These are phyloP conservation scores for Fusarium drepaniforme DNA, from an alignment of 2,329 filamentous ascomycete species.

Conservation along the genomic window DNA sequence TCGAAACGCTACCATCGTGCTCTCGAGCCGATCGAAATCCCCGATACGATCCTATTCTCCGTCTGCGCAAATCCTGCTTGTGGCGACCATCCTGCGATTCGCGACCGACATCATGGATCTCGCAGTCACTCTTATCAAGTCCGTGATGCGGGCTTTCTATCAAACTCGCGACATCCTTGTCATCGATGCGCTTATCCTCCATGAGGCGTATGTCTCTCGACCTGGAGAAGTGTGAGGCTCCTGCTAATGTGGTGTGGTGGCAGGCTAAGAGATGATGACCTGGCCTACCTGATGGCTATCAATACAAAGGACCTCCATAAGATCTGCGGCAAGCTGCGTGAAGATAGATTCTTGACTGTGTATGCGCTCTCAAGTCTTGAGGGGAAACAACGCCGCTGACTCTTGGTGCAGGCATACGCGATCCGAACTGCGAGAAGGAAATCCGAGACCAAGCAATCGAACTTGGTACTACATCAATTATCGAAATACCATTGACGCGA, in stretches of 20 bases:
- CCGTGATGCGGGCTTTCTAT: slow-evolving; percentile 88
- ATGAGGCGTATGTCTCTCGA: slow-evolving; percentile 73
- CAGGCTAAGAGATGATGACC: slow-evolving; percentile 87
- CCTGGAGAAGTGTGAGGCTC: slow-evolving; percentile 5
- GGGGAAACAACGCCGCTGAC: slow-evolving; percentile 56
- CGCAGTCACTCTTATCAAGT: slow-evolving; percentile 84
- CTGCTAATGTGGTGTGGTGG: slow-evolving; percentile 77
- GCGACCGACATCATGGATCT: slow-evolving; percentile 58
- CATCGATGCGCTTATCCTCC: slow-evolving; percentile 86
- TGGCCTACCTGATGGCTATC: slow-evolving; percentile 88
- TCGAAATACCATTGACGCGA: slow-evolving; percentile 92
- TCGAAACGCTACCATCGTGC: not conserved
- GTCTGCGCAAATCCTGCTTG: not conserved
- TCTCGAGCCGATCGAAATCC: not conserved
- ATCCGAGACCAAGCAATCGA: slow-evolving; percentile 83
- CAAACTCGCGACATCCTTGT: slow-evolving; percentile 86
- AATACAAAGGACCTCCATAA: slow-evolving; percentile 94
- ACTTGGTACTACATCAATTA: slow-evolving; percentile 99
- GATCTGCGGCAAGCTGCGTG: slow-evolving; percentile 84
- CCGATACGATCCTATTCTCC: not conserved
- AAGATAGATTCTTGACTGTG: slow-evolving; percentile 88
- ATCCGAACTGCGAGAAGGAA: slow-evolving; percentile 82
- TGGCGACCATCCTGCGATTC: slow-evolving; percentile 1
- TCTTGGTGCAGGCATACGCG: slow-evolving; percentile 67
- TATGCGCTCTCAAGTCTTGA: slow-evolving; percentile 57